Conservation (phyloP, 352 stramenopile species). For the Phytophthora syringae region DNA sequence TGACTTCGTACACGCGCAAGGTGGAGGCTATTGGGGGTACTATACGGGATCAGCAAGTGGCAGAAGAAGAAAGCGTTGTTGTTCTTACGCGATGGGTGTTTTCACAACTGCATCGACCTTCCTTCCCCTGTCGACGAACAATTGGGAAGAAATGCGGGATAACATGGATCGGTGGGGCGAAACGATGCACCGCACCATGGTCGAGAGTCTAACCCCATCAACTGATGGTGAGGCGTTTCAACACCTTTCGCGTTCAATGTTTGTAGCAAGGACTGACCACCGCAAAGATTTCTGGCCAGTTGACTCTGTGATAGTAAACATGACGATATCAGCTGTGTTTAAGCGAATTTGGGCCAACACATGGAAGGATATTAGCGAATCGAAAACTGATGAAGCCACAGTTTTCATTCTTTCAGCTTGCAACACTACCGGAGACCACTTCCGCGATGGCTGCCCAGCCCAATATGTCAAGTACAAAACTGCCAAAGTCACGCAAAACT, state of each 20-base stretch:
- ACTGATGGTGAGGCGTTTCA: constrained; percentile 2
- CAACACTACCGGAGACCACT: too few relatives aligned
- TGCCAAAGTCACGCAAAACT: background rate
- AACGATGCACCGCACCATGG: constrained; percentile 38
- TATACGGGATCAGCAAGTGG: background rate
- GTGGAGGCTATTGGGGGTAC: constrained; percentile 16
- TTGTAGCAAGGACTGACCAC: background rate
- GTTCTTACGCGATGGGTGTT: constrained; percentile 43
- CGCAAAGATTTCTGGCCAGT: background rate
- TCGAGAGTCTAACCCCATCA: constrained; percentile 28
- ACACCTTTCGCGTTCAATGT: background rate
- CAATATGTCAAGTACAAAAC: background rate
- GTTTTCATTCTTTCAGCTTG: background rate
- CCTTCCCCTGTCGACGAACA: constrained; percentile 26
- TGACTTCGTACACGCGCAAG: constrained; percentile 35
- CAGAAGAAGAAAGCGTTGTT: constrained; percentile 34
- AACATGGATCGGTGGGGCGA: constrained; percentile 48
- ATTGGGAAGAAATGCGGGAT: constrained; percentile 41
- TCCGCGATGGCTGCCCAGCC: background rate
- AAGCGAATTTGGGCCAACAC: background rate
- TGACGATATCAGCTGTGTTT: background rate
- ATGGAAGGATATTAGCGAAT: background rate
- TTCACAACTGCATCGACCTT: constrained; percentile 35
- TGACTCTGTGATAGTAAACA: background rate
- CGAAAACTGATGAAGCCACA: background rate